phyloP scores from a whole-genome alignment of 2,329 filamentous ascomycete genomes.

The Alternaria conjuncta region DNA sequence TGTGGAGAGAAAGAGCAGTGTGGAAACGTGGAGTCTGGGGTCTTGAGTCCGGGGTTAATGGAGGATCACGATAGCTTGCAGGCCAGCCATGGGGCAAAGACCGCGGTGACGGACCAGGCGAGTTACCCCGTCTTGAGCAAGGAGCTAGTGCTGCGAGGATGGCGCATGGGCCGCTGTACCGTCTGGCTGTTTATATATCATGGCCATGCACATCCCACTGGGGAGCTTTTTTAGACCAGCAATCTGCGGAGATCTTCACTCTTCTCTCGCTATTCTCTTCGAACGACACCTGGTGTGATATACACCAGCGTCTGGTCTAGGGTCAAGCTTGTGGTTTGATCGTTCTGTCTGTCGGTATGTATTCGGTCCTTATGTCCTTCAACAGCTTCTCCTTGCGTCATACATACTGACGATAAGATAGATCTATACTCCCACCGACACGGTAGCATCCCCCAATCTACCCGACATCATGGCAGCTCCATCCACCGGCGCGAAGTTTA shows the following conservation, averaged over 20 bases:
- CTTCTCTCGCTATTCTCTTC: slow-evolving; percentile 13
- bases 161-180: slow-evolving; percentile 28
- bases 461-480: slow-evolving; percentile 14
- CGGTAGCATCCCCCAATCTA: not conserved
- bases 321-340: slow-evolving; percentile 6
- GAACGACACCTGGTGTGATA: not conserved
- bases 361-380: not conserved
- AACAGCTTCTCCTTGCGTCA: not conserved
- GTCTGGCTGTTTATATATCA: slow-evolving; percentile 33
- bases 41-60: slow-evolving; percentile 16
- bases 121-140: slow-evolving; percentile 31
- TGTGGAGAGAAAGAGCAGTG: slow-evolving; percentile 1
- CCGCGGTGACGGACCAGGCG: slow-evolving; percentile 18
- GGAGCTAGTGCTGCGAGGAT: slow-evolving; percentile 11
- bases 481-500: slow-evolving; percentile 48
- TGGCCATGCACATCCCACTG: slow-evolving; percentile 13
- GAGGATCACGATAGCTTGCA: not conserved
- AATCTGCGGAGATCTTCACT: slow-evolving; percentile 27
- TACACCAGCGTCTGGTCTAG: slow-evolving; percentile 10
- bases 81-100: slow-evolving; percentile 18
- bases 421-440: not conserved
- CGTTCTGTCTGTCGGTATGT: slow-evolving; percentile 11
- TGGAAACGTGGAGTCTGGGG: slow-evolving; percentile 1
- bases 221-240: slow-evolving; percentile 14
- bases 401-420: slow-evolving; percentile 1